phyloP scores from a whole-genome alignment of 805 yeast species.

The Wickerhamiella bombiphila region DNA sequence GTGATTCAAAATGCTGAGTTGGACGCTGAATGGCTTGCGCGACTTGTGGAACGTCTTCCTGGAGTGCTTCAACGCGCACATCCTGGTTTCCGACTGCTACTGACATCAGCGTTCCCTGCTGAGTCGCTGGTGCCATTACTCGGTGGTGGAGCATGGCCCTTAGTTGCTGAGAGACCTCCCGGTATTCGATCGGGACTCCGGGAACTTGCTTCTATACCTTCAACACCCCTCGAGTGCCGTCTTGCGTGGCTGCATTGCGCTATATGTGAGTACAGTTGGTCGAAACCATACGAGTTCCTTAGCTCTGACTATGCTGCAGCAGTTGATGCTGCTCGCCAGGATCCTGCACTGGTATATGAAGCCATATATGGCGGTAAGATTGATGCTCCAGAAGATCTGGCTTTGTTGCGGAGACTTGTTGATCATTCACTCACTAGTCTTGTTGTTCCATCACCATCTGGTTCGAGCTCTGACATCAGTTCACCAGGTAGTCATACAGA shows the following conservation, averaged over 20 bases:
- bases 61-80: constrained; percentile 11
- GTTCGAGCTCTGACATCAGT: background rate
- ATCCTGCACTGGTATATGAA: constrained; percentile 31
- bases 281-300: constrained; percentile 49
- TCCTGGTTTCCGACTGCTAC: constrained; percentile 38
- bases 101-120: constrained; percentile 35
- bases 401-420: background rate
- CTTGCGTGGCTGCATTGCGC: constrained; percentile 64
- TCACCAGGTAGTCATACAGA: too few species aligned
- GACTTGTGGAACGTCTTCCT: constrained; percentile 31
- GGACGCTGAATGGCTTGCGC: constrained; percentile 47
- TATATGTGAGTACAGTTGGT: constrained; percentile 41
- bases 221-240: constrained; percentile 33
- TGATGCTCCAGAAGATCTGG: background rate
- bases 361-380: constrained; percentile 40
- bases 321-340: constrained; percentile 28
- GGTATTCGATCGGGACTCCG: constrained; percentile 39
- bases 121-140: constrained; percentile 37
- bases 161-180: constrained; percentile 48
- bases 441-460: too few species aligned
- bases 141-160: constrained; percentile 33
- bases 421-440: background rate
- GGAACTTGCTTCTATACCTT: constrained; percentile 33
- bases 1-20: constrained; percentile 70
- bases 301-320: constrained; percentile 54